Base-by-base conservation (phyloP, 257 asterid genomes). In the Phtheirospermum japonicum region DNA sequence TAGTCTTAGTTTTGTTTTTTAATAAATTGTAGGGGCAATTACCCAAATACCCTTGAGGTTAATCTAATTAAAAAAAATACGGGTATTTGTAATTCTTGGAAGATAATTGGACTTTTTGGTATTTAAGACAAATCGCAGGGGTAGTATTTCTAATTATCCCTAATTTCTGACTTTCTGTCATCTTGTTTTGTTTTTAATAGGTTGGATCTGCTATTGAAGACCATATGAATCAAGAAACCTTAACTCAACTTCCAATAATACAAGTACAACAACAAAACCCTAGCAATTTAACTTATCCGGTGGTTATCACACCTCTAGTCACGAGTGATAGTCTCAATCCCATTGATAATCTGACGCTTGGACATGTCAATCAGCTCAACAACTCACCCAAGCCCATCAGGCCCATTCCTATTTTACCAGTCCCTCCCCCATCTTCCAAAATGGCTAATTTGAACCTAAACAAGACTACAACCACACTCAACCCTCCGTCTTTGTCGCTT, bases 391-490 rank as follows among this genome's bases (percentile, higher is more conserved):
- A 76, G 61, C 84, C 87, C 56, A 54, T 76, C 18, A 82, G 77
- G 73, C 77, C 90, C 59, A 81, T 84, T 14, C 98, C 98, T 30
- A 62, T 78, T 36, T 67, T 81, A 58, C 97, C 96, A 5, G 46
- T 77, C 45, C 96, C 97, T 11, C 49, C 53, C 1, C 89, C 98
- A 28, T 83, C 95, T 6, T 77, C 94, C 46, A 92, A 85, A 67
- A 78, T 92, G 90, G 85, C 94, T 31, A 65, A 82, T 70, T 79
- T 92, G 65, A 82, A 80, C 76, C 75, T 88, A 31, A 84, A 86
- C 78, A 78, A 77, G 37, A 63, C 72, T 26, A 72, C 68, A 7
- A 17, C 70, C 12, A 7, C 70, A 9, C 20, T 9, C 0, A 77
- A 78, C 19, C 73, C 81, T 33, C 77, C 79, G 5, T 73, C 93